These are phyloP conservation scores for Scortechinia acanthostroma DNA, from an alignment of 2,329 filamentous ascomycete genomes.

Conservation along the genomic window DNA sequence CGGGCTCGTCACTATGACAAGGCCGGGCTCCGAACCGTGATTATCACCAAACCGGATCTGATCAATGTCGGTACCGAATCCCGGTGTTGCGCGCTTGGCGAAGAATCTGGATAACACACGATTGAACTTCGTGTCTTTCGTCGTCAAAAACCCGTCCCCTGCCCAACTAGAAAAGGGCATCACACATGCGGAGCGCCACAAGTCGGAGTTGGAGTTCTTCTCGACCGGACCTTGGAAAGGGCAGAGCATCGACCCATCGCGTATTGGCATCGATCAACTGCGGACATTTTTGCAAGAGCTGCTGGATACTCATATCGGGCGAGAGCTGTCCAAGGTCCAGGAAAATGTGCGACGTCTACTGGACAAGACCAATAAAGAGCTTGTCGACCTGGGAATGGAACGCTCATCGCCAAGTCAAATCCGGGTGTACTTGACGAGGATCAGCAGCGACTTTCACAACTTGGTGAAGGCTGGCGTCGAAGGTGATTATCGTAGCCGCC, in stretches of 20 bases:
- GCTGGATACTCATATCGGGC: slow-evolving; percentile 15
- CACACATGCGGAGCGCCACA: slow-evolving; percentile 20
- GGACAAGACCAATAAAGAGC: slow-evolving; percentile 3
- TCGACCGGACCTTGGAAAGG: slow-evolving; percentile 22
- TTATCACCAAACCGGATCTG: slow-evolving; percentile 33
- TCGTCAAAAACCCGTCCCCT: slow-evolving; percentile 23
- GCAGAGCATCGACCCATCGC: slow-evolving; percentile 8
- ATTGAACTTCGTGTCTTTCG: slow-evolving; percentile 25
- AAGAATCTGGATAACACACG: slow-evolving; percentile 26
- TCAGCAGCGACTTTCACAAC: slow-evolving; percentile 13
- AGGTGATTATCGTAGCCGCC: slow-evolving; percentile 10
- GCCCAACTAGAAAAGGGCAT: slow-evolving; percentile 18
- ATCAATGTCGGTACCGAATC: slow-evolving; percentile 12
- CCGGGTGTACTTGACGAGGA: slow-evolving; percentile 9
- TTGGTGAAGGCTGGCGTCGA: slow-evolving; percentile 13
- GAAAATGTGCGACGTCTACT: slow-evolving; percentile 11
- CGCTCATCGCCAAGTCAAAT: slow-evolving; percentile 9
- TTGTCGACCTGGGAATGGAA: slow-evolving; percentile 7
- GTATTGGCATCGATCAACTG: slow-evolving; percentile 10
- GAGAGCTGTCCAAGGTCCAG: slow-evolving; percentile 15
- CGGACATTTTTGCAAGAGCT: slow-evolving; percentile 12
- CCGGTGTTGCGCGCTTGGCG: slow-evolving; percentile 14
- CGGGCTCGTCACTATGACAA: slow-evolving; percentile 19
- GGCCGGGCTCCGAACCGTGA: slow-evolving; percentile 22
- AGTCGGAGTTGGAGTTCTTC: slow-evolving; percentile 30